Base-by-base conservation (phyloP, 176 grass and related monocot genomes). In the Eragrostis nindensis region DNA sequence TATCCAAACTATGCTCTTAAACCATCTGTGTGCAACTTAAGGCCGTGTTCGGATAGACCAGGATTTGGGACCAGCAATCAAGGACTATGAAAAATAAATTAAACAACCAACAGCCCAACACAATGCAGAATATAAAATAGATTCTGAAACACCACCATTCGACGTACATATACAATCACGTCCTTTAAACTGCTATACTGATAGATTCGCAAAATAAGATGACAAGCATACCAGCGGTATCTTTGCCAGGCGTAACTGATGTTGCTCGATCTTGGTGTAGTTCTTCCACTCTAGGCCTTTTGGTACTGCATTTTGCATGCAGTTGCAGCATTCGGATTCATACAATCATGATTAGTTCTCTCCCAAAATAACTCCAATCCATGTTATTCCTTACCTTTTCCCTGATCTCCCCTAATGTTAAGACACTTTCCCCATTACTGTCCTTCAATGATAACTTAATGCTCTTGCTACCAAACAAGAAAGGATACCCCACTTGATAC, bases 271-370 rank as follows among this genome's bases (percentile, higher is more conserved):
- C 64, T 59, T 73, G 70, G 22, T 15, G 38, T n/a, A 65, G 77
- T 32, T 69, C 75, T 43, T 86, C 88, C 52, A 94, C 44, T 77
- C 77, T 86, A n/a, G 27, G 79, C 64, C 75, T 86, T 87, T 94
- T 91, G 22, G 14, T 56, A 84, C 92, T 94, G 75, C 79, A 88
- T 49, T 88, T 83, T 69, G 41, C 64, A 88, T 77, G 66, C 11
- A 84, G 43, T 50, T 50, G 64, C 52, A 62, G 57, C 18, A 80
- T 56, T 55, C 15, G 82, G 44, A 49, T 56, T 64, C 61, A 75
- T 59, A 66, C 50, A 43, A 24, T 49, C 15, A 87, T n/a, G 4
- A 52, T 66, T 59, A 62, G 25, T 84, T 81, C 44, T 84, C 66
- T 45, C 17, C 68, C 3, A 82, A 74, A 18, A 69, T 3, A 49